These are phyloP conservation scores for Lachnellula suecica DNA, from an alignment of 2,329 filamentous ascomycete genomes.

Conservation along the genomic window DNA sequence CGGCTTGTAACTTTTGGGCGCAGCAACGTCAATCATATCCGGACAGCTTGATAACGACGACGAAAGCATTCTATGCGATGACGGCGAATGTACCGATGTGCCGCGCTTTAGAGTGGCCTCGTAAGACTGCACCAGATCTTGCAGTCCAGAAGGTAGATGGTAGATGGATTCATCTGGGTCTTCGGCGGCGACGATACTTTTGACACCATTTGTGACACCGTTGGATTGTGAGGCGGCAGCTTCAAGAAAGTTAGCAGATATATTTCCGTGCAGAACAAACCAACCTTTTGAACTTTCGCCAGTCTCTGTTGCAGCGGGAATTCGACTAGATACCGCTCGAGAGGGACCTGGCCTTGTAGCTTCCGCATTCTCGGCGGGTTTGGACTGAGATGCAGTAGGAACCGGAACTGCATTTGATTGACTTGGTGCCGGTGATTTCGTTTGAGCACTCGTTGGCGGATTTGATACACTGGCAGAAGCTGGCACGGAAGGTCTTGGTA, in stretches of 20 bases:
- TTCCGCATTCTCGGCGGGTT: constrained; percentile 46
- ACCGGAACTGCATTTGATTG: constrained; percentile 42
- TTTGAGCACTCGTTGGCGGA: constrained; percentile 36
- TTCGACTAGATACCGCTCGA: constrained; percentile 25
- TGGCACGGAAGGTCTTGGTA: constrained; percentile 37
- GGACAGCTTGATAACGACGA: constrained; percentile 73
- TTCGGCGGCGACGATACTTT: constrained; percentile 45
- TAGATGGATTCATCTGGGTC: constrained; percentile 79
- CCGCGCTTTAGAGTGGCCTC: constrained; percentile 76
- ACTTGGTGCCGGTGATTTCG: constrained; percentile 51
- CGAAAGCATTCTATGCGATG: constrained; percentile 72
- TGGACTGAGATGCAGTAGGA: constrained; percentile 43
- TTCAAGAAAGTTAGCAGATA: constrained; percentile 17
- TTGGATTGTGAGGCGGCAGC: constrained; percentile 44
- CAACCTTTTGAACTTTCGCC: constrained; percentile 47
- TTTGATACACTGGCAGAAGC: constrained; percentile 38
- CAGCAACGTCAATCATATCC: constrained; percentile 73
- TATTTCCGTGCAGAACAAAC: constrained; percentile 11
- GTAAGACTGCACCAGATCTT: constrained; percentile 88
- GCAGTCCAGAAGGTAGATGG: constrained; percentile 83
- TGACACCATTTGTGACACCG: constrained; percentile 49
- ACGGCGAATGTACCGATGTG: constrained; percentile 50
- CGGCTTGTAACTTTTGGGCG: constrained; percentile 80
- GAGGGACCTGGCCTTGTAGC: constrained; percentile 24
- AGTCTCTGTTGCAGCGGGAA: constrained; percentile 39